Evolutionary conservation across 75 land plant species (phyloP).

Genomic region (Pseudotsuga menziesii): DNA sequence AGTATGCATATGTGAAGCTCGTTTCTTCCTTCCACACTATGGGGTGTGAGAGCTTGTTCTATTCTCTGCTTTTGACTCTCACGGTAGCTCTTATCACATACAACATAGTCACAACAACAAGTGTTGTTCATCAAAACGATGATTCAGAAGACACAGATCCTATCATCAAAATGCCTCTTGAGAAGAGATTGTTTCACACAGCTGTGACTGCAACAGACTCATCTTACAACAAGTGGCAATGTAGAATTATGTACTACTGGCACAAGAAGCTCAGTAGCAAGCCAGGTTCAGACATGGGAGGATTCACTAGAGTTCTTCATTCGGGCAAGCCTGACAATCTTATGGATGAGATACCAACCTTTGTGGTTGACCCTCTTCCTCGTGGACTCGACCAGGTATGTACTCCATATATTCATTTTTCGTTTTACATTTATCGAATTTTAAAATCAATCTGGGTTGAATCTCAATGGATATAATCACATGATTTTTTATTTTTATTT

Average conservation of each 20-base stretch:
- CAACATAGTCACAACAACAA: slow-evolving; percentile 57
- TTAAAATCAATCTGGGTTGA: too few species aligned
- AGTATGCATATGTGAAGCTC: too few species aligned
- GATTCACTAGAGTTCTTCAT: slow-evolving; percentile 91
- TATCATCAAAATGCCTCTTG: slow-evolving; percentile 42
- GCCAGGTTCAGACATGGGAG: slow-evolving; percentile 93
- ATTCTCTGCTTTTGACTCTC: slow-evolving; percentile 31
- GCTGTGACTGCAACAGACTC: slow-evolving; percentile 90
- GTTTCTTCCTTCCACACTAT: slow-evolving; percentile 10
- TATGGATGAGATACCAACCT: slow-evolving; percentile 98
- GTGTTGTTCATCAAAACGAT: slow-evolving; percentile 9
- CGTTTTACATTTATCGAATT: too few species aligned
- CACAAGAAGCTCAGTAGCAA: slow-evolving; percentile 57
- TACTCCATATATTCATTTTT: not conserved
- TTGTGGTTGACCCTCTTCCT: slow-evolving; percentile 87
- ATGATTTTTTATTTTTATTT: too few species aligned
- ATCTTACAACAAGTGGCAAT: slow-evolving; percentile 89
- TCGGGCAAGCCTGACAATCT: slow-evolving; percentile 75
- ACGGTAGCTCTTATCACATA: slow-evolving; percentile 70
- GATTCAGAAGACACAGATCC: slow-evolving; percentile 18
- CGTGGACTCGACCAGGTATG: slow-evolving; percentile 72
- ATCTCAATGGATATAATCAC: too few species aligned
- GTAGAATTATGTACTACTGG: slow-evolving; percentile 97
- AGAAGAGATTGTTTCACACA: slow-evolving; percentile 67
- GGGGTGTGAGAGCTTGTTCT: slow-evolving; percentile 46